These are phyloP conservation scores for Tuber borchii DNA, from an alignment of 495 filamentous ascomycete species.

Conservation along the genomic window DNA sequence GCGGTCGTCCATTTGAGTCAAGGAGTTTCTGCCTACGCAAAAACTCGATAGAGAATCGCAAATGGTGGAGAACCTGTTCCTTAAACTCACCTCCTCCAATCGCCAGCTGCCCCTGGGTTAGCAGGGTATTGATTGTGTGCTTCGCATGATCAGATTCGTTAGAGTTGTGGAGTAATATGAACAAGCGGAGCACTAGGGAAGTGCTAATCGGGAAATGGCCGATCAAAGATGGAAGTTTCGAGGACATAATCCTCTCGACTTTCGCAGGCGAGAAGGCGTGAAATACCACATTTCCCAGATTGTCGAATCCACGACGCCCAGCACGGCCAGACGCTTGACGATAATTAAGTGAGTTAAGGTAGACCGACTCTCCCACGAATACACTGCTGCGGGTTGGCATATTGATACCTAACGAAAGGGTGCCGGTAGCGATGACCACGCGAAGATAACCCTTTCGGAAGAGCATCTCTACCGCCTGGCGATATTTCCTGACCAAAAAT, in stretches of 20 bases:
- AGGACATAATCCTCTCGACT: constrained; percentile 59
- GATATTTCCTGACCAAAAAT: constrained; percentile 40
- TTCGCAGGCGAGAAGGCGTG: constrained; percentile 54
- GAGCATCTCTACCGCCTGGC: constrained; percentile 55
- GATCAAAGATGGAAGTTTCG: constrained; percentile 62
- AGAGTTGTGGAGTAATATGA: constrained; percentile 60
- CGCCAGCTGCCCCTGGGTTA: constrained; percentile 62
- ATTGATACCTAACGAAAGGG: constrained; percentile 71
- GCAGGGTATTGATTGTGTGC: constrained; percentile 55
- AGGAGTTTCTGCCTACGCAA: constrained; percentile 62
- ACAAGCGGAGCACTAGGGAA: constrained; percentile 61
- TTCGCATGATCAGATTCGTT: constrained; percentile 56
- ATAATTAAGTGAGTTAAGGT: constrained; percentile 65
- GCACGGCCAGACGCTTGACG: constrained; percentile 70
- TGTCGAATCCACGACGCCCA: constrained; percentile 71
- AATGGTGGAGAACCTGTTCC: constrained; percentile 62
- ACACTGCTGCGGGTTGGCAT: constrained; percentile 79
- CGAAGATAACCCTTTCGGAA: constrained; percentile 67
- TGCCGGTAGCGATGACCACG: constrained; percentile 69
- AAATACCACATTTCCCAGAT: constrained; percentile 76
- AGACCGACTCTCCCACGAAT: constrained; percentile 64
- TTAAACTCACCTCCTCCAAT: constrained; percentile 59
- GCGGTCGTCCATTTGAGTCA: constrained; percentile 52
- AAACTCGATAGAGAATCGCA: constrained; percentile 75
- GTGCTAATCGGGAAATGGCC: constrained; percentile 75